Percentiles rank a stretch among this genome's conserved stretches.
These are phyloP conservation scores for Monascus ruber DNA, from an alignment of 2,329 filamentous ascomycete species.

Conservation along the genomic window DNA sequence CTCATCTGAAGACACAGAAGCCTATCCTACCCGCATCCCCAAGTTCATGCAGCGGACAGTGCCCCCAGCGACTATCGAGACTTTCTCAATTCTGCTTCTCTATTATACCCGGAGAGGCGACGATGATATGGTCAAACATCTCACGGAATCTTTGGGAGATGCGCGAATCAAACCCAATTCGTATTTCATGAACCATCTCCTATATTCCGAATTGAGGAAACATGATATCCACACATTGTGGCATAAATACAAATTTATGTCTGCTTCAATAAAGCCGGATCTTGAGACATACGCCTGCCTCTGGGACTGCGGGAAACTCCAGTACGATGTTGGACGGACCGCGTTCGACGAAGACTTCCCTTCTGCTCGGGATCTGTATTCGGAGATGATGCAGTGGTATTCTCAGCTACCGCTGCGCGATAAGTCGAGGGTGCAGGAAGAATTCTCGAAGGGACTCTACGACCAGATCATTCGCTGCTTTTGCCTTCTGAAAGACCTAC, in stretches of 20 bases:
- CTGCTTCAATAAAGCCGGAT: constrained; percentile 47
- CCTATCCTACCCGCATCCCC: constrained; percentile 17
- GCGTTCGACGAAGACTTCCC: constrained; percentile 38
- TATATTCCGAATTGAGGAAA: constrained; percentile 54
- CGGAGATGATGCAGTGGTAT: constrained; percentile 39
- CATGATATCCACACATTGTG: constrained; percentile 46
- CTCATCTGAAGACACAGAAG: constrained; percentile 1
- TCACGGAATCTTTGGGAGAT: constrained; percentile 52
- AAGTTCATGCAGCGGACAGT: constrained; percentile 30
- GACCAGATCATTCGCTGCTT: constrained; percentile 42
- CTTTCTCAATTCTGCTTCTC: constrained; percentile 62
- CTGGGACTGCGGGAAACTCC: constrained; percentile 44
- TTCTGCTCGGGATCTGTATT: constrained; percentile 34
- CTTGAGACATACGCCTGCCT: constrained; percentile 58
- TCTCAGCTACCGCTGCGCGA: constrained; percentile 18
- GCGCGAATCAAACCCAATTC: constrained; percentile 57
- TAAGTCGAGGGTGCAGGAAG: constrained; percentile 18
- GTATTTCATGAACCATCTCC: constrained; percentile 69
- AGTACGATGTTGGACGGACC: constrained; percentile 37
- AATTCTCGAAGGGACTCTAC: constrained; percentile 40
- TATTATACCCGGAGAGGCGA: constrained; percentile 56
- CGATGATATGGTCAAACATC: constrained; percentile 44
- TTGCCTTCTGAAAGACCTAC: constrained; percentile 37
- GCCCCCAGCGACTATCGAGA: constrained; percentile 60
- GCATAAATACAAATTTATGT: constrained; percentile 45